A percentile compares a stretch with the other conserved stretches of the same genome.
phyloP scores from a whole-genome alignment of 768 basidiomycete genomes.

The Hericium alpestre region DNA sequence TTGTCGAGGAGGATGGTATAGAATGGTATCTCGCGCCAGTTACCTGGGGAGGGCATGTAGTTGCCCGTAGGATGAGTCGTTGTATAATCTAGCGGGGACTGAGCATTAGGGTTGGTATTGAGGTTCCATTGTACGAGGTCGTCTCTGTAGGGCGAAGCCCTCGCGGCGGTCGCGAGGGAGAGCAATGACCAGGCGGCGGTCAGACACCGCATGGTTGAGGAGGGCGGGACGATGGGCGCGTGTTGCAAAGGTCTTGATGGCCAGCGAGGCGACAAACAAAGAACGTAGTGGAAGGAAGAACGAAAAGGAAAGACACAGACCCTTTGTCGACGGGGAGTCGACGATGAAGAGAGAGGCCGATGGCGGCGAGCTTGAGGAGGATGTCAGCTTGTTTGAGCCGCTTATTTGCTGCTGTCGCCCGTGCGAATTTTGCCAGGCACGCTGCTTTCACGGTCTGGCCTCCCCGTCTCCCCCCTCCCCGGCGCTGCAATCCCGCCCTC shows the following conservation, averaged over 20 bases:
- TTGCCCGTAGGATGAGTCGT: constrained; percentile 50
- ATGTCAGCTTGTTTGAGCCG: background rate
- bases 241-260: too few relatives aligned
- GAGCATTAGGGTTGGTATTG: constrained; percentile 66
- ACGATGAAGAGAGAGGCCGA: background rate
- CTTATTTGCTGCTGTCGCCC: background rate
- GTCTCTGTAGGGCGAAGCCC: constrained; percentile 57
- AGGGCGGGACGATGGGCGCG: background rate
- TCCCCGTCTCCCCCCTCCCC: background rate
- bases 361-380: background rate
- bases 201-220: constrained; percentile 33
- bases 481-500: too few relatives aligned
- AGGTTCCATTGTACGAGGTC: constrained; percentile 67
- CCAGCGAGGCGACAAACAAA: background rate
- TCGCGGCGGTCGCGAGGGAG: constrained; percentile 26
- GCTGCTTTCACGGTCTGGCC: background rate
- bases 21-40: constrained; percentile 76
- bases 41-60: constrained; percentile 70
- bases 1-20: constrained; percentile 86
- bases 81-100: constrained; percentile 53
- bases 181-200: constrained; percentile 32
- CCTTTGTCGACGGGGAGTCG: background rate
- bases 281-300: background rate
- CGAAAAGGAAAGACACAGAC: background rate
- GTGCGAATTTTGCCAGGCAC: background rate